Base-by-base conservation (phyloP, 169 alveolate genomes). In the Plasmodium fragile region DNA sequence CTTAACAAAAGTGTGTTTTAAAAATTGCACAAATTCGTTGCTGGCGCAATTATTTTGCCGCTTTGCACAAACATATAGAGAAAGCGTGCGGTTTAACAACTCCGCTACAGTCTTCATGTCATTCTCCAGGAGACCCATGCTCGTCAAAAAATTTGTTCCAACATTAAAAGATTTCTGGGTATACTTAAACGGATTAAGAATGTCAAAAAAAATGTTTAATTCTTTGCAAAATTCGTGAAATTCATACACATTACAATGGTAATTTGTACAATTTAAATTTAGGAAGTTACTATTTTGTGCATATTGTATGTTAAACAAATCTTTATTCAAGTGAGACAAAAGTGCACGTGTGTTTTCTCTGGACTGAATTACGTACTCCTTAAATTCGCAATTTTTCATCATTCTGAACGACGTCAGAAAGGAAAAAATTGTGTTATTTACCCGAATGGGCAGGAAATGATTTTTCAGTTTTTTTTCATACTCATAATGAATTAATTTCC, bases 31-130 rank as follows among this genome's bases (percentile, higher is more conserved):
- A 72, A 85, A 85, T 49, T 36, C 25, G 13, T n/a, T 10, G 45
- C 41, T 75, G 55, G 93, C 55, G 32, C 39, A 18, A 16, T n/a
- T 55, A 16, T 49, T 16, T 22, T 75, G 78, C 79, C 80, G 79
- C 79, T 85, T 85, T 32, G 45, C 28, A 39, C 13, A 32, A 45
- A 85, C 43, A 75, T 85, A 85, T 73, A 85, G 79, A 18, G 22
- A 73, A 30, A 39, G 41, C 3, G 93, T 30, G 18, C 70, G 43
- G 65, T 85, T 85, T 30, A 85, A n/a, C 65, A 85, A 85, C 11
- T 85, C 81, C 41, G 93, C 78, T 32, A 85, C 93, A 1, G 28
- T 34, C 80, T 85, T 85, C 84, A 85, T 85, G 43, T 85, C 93
- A 32, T 65, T 16, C 65, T 73, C 75, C 59, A 73, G 72, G 34